A percentile compares a stretch with the other conserved stretches of the same genome.
Conservation (phyloP, 345 rosid species). For the Moricandia arvensis region DNA sequence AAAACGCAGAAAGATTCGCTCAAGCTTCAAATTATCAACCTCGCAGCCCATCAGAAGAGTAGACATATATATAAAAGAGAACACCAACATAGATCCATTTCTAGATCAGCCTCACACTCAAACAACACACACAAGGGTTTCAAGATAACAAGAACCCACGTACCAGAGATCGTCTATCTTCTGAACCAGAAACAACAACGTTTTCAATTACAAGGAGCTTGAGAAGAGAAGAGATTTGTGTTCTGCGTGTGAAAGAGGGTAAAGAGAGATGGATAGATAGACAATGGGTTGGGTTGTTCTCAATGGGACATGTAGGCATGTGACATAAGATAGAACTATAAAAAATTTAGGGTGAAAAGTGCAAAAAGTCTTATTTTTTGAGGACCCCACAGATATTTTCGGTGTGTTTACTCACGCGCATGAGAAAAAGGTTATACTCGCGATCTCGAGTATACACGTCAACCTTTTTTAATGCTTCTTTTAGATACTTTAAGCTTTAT, state of each 20-base stretch:
- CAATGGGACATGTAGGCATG: slow-evolving; percentile 28
- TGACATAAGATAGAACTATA: slow-evolving; percentile 39
- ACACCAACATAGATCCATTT: slow-evolving; percentile 8
- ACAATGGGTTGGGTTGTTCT: slow-evolving; percentile 46
- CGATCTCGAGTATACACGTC: not conserved
- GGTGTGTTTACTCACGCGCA: not conserved
- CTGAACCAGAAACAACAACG: not conserved
- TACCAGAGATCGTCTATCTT: slow-evolving; percentile 25
- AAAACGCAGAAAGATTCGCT: not conserved
- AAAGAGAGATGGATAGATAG: slow-evolving; percentile 37
- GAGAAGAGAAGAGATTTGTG: slow-evolving; percentile 1
- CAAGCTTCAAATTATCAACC: not conserved
- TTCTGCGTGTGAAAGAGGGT: slow-evolving; percentile 10
- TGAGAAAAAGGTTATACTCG: not conserved
- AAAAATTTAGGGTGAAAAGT: slow-evolving; percentile 14
- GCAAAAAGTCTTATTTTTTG: not conserved
- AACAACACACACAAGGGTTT: not conserved
- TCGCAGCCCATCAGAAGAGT: not conserved
- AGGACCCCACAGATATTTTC: slow-evolving; percentile 23
- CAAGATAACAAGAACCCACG: slow-evolving; percentile 35
- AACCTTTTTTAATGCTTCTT: not conserved
- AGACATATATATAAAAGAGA: not conserved
- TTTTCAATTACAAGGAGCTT: not conserved
- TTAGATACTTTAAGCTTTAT: not conserved
- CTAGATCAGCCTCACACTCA: not conserved